Conservation (phyloP, 1,139 yeast genomes). For the Candida sp. region DNA sequence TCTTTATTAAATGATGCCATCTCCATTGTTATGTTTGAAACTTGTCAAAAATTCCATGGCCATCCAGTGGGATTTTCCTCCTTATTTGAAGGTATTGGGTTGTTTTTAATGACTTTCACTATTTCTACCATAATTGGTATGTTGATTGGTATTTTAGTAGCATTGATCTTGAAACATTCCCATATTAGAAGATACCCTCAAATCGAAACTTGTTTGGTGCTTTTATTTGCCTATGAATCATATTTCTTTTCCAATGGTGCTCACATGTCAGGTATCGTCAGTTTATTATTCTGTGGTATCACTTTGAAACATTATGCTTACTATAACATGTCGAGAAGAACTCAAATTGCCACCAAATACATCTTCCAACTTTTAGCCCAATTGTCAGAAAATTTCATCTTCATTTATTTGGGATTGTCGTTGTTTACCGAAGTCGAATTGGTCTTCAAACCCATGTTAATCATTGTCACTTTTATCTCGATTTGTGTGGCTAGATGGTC, state of each 20-base stretch:
- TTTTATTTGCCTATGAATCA: slow-evolving; percentile 90
- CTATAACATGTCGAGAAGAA: slow-evolving; percentile 94
- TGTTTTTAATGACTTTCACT: slow-evolving; percentile 91
- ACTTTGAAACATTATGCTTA: slow-evolving; percentile 97
- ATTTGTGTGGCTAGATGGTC: slow-evolving; percentile 97
- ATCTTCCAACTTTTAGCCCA: slow-evolving; percentile 93
- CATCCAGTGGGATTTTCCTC: slow-evolving; percentile 71
- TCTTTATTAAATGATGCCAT: slow-evolving; percentile 95
- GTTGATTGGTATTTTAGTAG: slow-evolving; percentile 82
- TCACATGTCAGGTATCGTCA: slow-evolving; percentile 98
- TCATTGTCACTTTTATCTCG: slow-evolving; percentile 84
- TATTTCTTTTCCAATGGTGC: slow-evolving; percentile 98
- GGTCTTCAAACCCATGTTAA: slow-evolving; percentile 89
- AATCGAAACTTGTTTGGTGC: slow-evolving; percentile 90
- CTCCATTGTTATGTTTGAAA: slow-evolving; percentile 98
- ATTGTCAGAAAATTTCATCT: slow-evolving; percentile 93
- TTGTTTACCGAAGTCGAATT: slow-evolving; percentile 94
- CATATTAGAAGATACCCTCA: slow-evolving; percentile 93
- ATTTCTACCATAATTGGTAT: slow-evolving; percentile 92
- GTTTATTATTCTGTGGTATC: slow-evolving; percentile 91
- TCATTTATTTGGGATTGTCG: slow-evolving; percentile 91
- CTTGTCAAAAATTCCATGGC: slow-evolving; percentile 96
- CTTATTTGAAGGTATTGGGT: slow-evolving; percentile 89
- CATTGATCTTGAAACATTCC: slow-evolving; percentile 85
- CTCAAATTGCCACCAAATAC: slow-evolving; percentile 95